These are phyloP conservation scores for Dalechampia spathulata DNA, from an alignment of 441 rosid species.

Conservation along the genomic window DNA sequence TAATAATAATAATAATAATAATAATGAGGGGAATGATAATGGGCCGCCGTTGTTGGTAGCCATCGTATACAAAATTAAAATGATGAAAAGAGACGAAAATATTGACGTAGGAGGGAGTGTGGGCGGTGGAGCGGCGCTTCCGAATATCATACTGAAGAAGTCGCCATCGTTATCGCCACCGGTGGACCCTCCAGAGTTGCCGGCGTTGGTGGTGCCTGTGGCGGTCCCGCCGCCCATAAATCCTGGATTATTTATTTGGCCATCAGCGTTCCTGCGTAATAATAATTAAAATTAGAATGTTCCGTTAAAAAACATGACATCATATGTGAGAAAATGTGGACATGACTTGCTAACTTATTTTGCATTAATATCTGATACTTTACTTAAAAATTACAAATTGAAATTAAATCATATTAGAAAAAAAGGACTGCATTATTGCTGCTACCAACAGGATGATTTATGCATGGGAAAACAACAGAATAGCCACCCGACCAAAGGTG, in stretches of 20 bases:
- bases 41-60: slow-evolving; percentile 25
- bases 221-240: slow-evolving; percentile 34
- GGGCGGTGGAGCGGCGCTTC: slow-evolving; percentile 35
- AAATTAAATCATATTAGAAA: too few relatives aligned
- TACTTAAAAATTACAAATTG: too few relatives aligned
- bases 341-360: too few relatives aligned
- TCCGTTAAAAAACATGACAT: not conserved
- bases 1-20: slow-evolving; percentile 23
- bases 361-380: too few relatives aligned
- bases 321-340: too few relatives aligned
- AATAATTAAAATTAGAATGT: not conserved
- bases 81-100: slow-evolving; percentile 39
- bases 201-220: slow-evolving; percentile 21
- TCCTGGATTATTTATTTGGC: slow-evolving; percentile 33
- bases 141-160: slow-evolving; percentile 69
- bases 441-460: too few relatives aligned
- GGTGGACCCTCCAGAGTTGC: slow-evolving; percentile 18
- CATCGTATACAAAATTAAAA: slow-evolving; percentile 35
- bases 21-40: slow-evolving; percentile 24
- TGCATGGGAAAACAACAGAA: too few relatives aligned
- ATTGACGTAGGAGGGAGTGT: slow-evolving; percentile 24
- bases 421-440: too few relatives aligned
- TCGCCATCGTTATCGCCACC: slow-evolving; percentile 24
- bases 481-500: too few relatives aligned
- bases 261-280: slow-evolving; percentile 36